These are phyloP conservation scores for Mariannaea sp. DNA, from an alignment of 2,329 filamentous ascomycete genomes.

Conservation along the genomic window DNA sequence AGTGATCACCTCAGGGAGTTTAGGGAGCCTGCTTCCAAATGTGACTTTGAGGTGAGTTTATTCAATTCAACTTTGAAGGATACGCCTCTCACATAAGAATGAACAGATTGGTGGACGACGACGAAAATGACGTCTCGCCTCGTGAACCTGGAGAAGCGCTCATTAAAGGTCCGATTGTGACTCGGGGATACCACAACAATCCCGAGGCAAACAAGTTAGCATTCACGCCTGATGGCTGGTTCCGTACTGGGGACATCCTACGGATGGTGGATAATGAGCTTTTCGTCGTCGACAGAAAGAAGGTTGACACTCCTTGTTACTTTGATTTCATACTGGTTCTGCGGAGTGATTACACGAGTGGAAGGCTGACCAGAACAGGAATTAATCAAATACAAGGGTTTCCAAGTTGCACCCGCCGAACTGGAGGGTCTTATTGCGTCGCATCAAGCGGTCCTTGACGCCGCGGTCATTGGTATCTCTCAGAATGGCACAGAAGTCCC, in stretches of 20 bases:
- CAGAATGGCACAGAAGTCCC: conserved; percentile 53
- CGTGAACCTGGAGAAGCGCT: conserved; percentile 63
- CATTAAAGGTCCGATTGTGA: conserved; percentile 72
- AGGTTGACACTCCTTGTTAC: conserved; percentile 53
- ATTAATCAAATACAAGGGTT: conserved; percentile 60
- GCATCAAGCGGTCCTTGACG: conserved; percentile 54
- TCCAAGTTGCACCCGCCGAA: conserved; percentile 70
- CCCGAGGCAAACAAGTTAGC: conserved; percentile 65
- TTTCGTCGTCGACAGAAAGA: conserved; percentile 81
- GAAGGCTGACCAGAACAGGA: conserved; percentile 49
- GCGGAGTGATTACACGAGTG: background rate
- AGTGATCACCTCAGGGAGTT: conserved; percentile 52
- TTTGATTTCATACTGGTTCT: too few species aligned
- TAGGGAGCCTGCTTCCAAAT: conserved; percentile 43
- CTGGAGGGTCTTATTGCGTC: conserved; percentile 55
- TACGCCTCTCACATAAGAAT: too few species aligned
- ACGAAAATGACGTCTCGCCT: conserved; percentile 45
- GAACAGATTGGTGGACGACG: conserved; percentile 48
- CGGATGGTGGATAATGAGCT: conserved; percentile 71
- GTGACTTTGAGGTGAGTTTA: conserved; percentile 35
- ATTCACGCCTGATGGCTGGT: conserved; percentile 62
- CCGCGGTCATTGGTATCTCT: conserved; percentile 64
- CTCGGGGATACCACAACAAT: conserved; percentile 74
- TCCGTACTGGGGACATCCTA: conserved; percentile 81
- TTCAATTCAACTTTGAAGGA: background rate